A percentile compares a stretch with the other conserved stretches of the same genome.
Evolutionary conservation across 192 early-diverging fungal genomes (phyloP).

Genomic region (Rhizoclosmatium sp.): DNA sequence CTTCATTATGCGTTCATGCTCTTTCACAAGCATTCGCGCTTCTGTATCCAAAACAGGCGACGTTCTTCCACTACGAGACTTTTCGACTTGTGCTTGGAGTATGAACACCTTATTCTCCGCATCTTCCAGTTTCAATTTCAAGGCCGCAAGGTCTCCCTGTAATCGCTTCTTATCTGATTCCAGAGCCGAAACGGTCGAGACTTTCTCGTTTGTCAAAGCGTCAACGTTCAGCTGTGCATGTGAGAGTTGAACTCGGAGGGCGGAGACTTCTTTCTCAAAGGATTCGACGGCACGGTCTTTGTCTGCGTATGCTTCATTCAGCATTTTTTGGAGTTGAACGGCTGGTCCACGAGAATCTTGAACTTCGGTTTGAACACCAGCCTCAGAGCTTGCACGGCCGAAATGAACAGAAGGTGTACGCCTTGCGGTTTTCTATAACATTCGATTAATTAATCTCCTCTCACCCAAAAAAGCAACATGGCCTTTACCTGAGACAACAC

Average conservation of each 20-base stretch:
- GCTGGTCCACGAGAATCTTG: constrained; percentile 1
- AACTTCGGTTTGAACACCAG: neutral
- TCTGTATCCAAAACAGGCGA: neutral
- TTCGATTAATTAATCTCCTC: neutral
- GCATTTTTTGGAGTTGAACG: constrained; percentile 2
- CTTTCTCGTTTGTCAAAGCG: neutral
- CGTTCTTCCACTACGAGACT: neutral
- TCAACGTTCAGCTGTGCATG: neutral
- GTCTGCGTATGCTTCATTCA: constrained; percentile 16
- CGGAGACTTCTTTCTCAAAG: neutral
- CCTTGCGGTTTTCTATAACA: neutral
- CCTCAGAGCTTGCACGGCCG: constrained; percentile 6
- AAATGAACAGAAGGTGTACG: constrained; percentile 1
- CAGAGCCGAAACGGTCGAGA: neutral
- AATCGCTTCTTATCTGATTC: neutral
- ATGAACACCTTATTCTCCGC: constrained; percentile 2
- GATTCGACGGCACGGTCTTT: neutral
- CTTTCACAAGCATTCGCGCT: neutral
- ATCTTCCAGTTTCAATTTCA: neutral
- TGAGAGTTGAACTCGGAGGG: neutral
- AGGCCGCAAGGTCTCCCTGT: neutral
- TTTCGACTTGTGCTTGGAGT: constrained; percentile 12
- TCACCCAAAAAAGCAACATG: neutral
- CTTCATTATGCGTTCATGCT: neutral
- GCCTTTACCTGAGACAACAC: neutral